Evolutionary conservation across 2,329 filamentous ascomycete genomes (phyloP).

Genomic region (Arthrobotrys musiformis): DNA sequence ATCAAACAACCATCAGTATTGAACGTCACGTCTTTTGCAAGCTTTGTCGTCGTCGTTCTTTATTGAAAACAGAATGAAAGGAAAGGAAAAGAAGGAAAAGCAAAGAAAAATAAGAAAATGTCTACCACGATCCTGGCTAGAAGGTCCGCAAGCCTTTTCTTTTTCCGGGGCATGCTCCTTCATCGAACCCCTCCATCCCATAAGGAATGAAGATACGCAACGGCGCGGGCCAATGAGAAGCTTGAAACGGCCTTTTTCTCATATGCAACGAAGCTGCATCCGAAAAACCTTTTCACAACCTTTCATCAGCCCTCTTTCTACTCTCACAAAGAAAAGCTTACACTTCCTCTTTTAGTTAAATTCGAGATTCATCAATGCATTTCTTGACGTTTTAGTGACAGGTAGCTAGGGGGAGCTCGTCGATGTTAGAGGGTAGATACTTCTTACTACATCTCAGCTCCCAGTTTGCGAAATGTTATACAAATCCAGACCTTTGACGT

Average conservation of each 20-base stretch:
- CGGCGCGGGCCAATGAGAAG: conserved; percentile 45
- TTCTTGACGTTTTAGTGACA: conserved; percentile 30
- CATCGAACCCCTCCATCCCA: conserved; percentile 40
- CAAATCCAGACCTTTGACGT: neutral
- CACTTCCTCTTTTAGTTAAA: conserved; percentile 47
- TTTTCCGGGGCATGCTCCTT: conserved; percentile 38
- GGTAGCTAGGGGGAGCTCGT: conserved; percentile 34
- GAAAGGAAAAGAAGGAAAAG: too few species aligned
- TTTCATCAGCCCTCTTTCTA: conserved; percentile 52
- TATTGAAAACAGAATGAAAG: conserved; percentile 19
- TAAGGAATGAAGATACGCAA: conserved; percentile 48
- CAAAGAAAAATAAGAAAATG: conserved; percentile 40
- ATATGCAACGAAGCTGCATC: conserved; percentile 51
- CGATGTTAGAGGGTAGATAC: conserved; percentile 13
- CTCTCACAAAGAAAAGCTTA: conserved; percentile 38
- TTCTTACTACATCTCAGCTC: conserved; percentile 18
- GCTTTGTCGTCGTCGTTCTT: neutral
- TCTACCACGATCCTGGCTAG: conserved; percentile 18
- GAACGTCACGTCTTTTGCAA: conserved; percentile 35
- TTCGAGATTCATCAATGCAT: conserved; percentile 4
- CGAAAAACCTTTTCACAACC: conserved; percentile 45
- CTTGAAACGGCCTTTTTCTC: conserved; percentile 46
- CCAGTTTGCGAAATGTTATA: conserved; percentile 9
- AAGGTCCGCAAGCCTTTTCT: conserved; percentile 19
- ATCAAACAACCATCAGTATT: conserved; percentile 14